phyloP scores from a whole-genome alignment of 345 rosid species.

The Moringa oleifera region DNA sequence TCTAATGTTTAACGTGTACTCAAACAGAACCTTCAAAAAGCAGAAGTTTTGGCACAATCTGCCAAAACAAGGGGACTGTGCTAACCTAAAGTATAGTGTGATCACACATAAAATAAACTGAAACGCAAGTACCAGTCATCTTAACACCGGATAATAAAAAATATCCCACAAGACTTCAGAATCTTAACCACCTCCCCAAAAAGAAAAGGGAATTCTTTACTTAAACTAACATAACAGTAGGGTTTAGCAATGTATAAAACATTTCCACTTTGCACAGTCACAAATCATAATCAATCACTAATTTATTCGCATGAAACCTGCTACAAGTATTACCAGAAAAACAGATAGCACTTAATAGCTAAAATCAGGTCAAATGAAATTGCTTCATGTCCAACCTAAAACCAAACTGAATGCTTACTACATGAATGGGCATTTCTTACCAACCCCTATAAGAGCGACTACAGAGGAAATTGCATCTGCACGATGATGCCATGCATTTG shows the following conservation, averaged over 20 bases:
- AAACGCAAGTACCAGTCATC: background rate
- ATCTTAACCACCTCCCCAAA: too few species aligned
- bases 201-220: too few species aligned
- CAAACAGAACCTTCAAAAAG: background rate
- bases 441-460: constrained; percentile 87
- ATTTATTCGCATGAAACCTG: background rate
- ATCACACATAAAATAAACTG: too few species aligned
- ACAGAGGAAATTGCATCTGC: constrained; percentile 90
- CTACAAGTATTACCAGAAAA: background rate
- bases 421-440: constrained; percentile 31
- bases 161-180: too few species aligned
- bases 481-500: constrained; percentile 99
- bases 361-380: background rate
- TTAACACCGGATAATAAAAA: too few species aligned
- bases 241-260: too few species aligned
- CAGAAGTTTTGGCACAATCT: background rate
- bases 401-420: background rate
- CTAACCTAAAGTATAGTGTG: too few species aligned
- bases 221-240: too few species aligned
- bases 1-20: background rate
- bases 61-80: background rate
- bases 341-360: background rate
- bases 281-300: too few species aligned
- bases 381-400: background rate
- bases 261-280: background rate